Percentiles rank a stretch among this genome's conserved stretches.
Evolutionary conservation across 2,329 filamentous ascomycete species (phyloP).

Genomic region (Davidsoniella eucalypti): DNA sequence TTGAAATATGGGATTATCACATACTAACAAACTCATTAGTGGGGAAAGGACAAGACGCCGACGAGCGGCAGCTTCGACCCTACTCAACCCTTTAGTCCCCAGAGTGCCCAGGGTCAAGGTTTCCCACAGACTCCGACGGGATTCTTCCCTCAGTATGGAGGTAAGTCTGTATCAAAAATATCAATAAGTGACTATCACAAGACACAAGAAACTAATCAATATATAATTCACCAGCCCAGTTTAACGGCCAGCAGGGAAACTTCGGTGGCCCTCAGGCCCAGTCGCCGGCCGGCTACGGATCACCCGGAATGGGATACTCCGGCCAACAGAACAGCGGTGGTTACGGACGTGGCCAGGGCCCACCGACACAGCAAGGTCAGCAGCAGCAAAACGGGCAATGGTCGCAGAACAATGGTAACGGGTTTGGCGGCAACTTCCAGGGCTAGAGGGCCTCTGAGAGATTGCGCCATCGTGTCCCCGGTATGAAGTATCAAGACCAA

Average conservation of each 20-base stretch:
- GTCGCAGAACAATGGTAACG: constrained; percentile 31
- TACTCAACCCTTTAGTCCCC: constrained; percentile 51
- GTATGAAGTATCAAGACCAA: no score
- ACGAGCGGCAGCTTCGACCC: constrained; percentile 64
- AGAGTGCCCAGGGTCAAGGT: constrained; percentile 53
- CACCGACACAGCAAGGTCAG: constrained; percentile 19
- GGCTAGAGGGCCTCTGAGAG: constrained; percentile 24
- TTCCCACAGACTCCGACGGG: constrained; percentile 64
- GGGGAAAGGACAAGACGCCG: constrained; percentile 97
- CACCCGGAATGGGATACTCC: constrained; percentile 55
- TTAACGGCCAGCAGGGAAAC: constrained; percentile 49
- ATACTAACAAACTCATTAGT: constrained; percentile 39
- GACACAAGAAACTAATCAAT: background rate
- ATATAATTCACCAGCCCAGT: constrained; percentile 26
- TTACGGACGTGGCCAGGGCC: constrained; percentile 60
- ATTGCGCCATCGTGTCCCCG: no score
- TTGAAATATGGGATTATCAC: background rate
- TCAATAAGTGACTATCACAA: background rate
- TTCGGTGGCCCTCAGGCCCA: constrained; percentile 43
- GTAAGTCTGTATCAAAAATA: constrained; percentile 28
- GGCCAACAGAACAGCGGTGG: constrained; percentile 63
- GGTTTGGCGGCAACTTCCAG: constrained; percentile 45
- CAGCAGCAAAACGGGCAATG: constrained; percentile 42
- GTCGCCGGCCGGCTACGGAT: constrained; percentile 45
- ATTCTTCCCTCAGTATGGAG: constrained; percentile 90